Conservation (phyloP, 2,329 filamentous ascomycete genomes). For the Fusarium beomiforme region DNA sequence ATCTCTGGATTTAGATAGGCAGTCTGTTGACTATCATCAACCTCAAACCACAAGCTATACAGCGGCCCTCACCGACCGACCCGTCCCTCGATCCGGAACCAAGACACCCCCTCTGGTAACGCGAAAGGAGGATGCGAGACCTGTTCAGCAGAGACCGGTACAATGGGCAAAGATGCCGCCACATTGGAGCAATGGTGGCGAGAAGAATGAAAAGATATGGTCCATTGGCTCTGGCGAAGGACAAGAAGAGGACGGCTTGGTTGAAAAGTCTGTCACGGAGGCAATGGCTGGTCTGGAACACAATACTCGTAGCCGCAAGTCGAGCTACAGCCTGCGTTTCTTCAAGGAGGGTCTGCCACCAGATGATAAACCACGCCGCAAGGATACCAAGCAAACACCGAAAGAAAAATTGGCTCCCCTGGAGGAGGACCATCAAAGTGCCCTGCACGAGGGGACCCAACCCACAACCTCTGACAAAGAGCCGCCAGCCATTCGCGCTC, state of each 20-base stretch:
- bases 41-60: conserved; percentile 40
- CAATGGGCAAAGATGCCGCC: conserved; percentile 53
- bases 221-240: conserved; percentile 66
- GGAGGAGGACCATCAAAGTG: conserved; percentile 43
- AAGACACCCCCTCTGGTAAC: conserved; percentile 8
- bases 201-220: conserved; percentile 73
- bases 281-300: conserved; percentile 69
- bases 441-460: neutral
- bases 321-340: conserved; percentile 73
- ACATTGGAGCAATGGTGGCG: conserved; percentile 55
- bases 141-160: conserved; percentile 26
- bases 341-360: conserved; percentile 73
- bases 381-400: conserved; percentile 52
- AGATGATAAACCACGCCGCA: conserved; percentile 66
- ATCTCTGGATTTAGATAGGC: conserved; percentile 50
- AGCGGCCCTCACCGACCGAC: conserved; percentile 43
- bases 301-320: conserved; percentile 72
- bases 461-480: conserved; percentile 4
- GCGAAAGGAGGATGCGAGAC: conserved; percentile 30
- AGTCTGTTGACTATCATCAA: conserved; percentile 37
- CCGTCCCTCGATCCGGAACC: conserved; percentile 33
- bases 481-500: conserved; percentile 10
- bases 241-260: conserved; percentile 63
- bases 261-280: conserved; percentile 72
- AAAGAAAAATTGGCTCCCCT: conserved; percentile 55